Percentiles rank a stretch among this genome's conserved stretches.
phyloP scores from a whole-genome alignment of 1,139 yeast genomes.

The Suhomyces ambrosiae region DNA sequence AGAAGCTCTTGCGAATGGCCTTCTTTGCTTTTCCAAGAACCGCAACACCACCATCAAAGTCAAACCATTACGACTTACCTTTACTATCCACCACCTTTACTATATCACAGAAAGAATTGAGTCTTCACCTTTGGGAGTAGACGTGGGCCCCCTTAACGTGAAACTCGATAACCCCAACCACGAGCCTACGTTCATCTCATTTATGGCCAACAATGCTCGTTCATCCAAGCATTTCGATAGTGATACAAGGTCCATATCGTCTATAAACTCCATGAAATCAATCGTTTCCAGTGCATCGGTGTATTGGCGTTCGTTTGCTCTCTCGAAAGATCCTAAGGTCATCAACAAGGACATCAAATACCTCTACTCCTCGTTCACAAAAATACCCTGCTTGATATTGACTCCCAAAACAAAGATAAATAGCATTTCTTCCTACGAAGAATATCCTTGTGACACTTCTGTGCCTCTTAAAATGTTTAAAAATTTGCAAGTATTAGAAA shows the following conservation, averaged over 20 bases:
- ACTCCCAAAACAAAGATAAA: constrained; percentile 61
- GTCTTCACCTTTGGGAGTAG: constrained; percentile 51
- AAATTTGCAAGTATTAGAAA: constrained; percentile 61
- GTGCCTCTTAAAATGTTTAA: constrained; percentile 64
- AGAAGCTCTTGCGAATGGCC: constrained; percentile 49
- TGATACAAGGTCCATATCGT: constrained; percentile 62
- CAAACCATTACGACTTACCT: constrained; percentile 56
- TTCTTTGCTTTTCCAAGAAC: constrained; percentile 43
- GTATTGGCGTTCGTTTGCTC: constrained; percentile 44
- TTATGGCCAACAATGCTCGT: constrained; percentile 52
- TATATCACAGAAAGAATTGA: constrained; percentile 61
- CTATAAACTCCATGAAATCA: constrained; percentile 64
- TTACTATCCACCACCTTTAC: constrained; percentile 65
- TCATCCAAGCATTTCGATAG: constrained; percentile 50
- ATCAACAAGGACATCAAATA: constrained; percentile 55
- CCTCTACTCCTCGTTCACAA: constrained; percentile 65
- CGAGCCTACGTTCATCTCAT: constrained; percentile 56
- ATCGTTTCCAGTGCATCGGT: constrained; percentile 49
- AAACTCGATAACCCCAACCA: constrained; percentile 60
- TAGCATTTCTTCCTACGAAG: constrained; percentile 63
- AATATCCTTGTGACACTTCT: constrained; percentile 70
- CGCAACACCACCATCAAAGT: constrained; percentile 27
- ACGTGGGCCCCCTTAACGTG: constrained; percentile 65
- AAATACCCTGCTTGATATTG: constrained; percentile 62
- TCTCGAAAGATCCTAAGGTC: constrained; percentile 45